Conservation (phyloP, 139 green algal species). For the Deuterostichococcus epilithicus region DNA sequence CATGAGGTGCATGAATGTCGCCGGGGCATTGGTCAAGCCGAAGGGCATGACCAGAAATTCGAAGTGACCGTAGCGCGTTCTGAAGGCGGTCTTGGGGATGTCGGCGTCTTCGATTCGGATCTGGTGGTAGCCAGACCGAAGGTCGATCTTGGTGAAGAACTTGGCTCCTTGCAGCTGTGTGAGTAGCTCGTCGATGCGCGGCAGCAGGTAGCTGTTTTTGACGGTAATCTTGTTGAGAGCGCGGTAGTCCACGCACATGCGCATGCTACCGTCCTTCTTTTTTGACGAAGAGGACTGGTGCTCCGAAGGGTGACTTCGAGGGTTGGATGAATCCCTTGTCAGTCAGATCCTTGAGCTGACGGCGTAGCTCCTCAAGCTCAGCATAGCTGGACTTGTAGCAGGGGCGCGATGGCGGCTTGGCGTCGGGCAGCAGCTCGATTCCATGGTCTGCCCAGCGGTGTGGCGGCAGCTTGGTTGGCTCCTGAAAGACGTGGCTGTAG, state of each 20-base stretch:
- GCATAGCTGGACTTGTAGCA: conserved; percentile 33
- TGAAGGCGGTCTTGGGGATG: conserved; percentile 33
- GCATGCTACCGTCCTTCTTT: conserved; percentile 47
- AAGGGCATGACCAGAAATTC: conserved; percentile 34
- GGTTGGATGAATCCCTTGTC: conserved; percentile 49
- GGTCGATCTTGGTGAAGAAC: conserved; percentile 19
- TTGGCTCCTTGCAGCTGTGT: background rate
- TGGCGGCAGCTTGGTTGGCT: too few species aligned
- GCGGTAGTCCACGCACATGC: conserved; percentile 55
- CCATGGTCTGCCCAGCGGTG: too few species aligned
- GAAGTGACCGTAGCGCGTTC: conserved; percentile 22
- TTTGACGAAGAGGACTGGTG: conserved; percentile 41
- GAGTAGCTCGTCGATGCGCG: conserved; percentile 20
- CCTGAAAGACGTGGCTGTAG: too few species aligned
- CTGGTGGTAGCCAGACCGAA: conserved; percentile 44
- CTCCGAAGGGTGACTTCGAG: conserved; percentile 38
- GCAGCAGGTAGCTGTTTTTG: conserved; percentile 50
- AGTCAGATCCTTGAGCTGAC: conserved; percentile 44
- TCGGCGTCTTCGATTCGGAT: conserved; percentile 11
- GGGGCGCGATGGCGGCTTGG: conserved; percentile 16
- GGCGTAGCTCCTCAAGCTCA: conserved; percentile 44
- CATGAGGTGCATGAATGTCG: conserved; percentile 49
- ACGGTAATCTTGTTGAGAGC: conserved; percentile 43
- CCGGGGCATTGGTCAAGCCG: conserved; percentile 45
- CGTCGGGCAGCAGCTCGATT: conserved; percentile 24